Evolutionary conservation across 352 stramenopile species (phyloP), one percentile per base, ranked within the genome.

Genomic region (Phytopythium mirpurense): DNA sequence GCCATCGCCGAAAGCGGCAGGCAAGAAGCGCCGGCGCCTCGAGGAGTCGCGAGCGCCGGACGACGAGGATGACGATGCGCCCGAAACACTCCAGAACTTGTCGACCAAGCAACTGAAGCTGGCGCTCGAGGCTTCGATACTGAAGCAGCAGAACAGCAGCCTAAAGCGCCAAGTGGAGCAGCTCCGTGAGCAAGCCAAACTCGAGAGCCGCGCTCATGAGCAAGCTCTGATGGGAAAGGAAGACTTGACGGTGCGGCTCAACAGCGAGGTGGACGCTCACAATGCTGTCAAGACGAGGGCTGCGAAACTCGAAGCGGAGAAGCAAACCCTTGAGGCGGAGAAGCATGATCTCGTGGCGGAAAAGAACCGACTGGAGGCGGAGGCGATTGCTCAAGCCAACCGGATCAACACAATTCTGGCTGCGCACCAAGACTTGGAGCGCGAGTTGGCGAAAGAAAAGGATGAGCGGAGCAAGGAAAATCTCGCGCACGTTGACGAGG

Each of bases 21-120:
- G 60, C 4, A 70, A 66, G 38, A 65, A 46, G 38, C 63, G 43
- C 24, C 40, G 58, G 1, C 55, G 42, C 3, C 54, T 48, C 1
- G 4, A 19, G 5, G 57, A 64, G n/a, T 34, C 42, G n/a, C 31
- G 21, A 19, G 47, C 49, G 15, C 42, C 36, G n/a, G 50, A 47
- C 9, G 36, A 49, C 6, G 55, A 65, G 14, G 63, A 54, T 24
- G 56, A 56, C 5, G 34, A 57, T 5, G 52, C n/a, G 6, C 16
- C 43, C 26, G 21, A 31, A 3, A 43, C 18, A 6, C 16, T 53
- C 18, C n/a, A 41, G 31, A 31, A 29, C 9, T n/a, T 40, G 10
- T 5, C 37, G 18, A 5, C 29, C 27, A 48, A 48, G 37, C 36
- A 41, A 6, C 27, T 38, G 14, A 27, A 48, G 12, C 3, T 56